Evolutionary conservation across 768 basidiomycete species (phyloP).

Genomic region (Leccinellum luteum): DNA sequence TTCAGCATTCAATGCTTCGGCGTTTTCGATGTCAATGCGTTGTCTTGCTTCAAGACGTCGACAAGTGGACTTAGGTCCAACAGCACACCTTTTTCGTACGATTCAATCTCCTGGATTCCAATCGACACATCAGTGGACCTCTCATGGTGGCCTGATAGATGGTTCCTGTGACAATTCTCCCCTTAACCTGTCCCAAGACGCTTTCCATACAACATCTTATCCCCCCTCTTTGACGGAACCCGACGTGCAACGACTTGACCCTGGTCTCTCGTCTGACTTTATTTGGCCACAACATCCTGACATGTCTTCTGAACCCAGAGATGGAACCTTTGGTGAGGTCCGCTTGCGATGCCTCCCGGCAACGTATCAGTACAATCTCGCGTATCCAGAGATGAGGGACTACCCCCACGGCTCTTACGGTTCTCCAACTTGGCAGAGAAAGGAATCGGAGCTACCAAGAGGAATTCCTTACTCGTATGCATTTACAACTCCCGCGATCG

Average conservation of each 20-base stretch:
- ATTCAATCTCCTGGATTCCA: constrained; percentile 15
- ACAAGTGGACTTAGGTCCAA: constrained; percentile 20
- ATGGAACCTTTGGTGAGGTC: constrained; percentile 7
- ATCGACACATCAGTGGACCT: constrained; percentile 12
- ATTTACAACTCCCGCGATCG: constrained; percentile 2
- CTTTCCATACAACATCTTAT: constrained; percentile 24
- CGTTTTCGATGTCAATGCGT: constrained; percentile 31
- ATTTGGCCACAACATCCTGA: constrained; percentile 20
- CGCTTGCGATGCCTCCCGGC: constrained; percentile 6
- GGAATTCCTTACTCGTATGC: constrained; percentile 6
- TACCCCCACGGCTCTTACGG: constrained; percentile 2
- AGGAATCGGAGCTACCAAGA: constrained; percentile 12
- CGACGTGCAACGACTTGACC: constrained; percentile 11
- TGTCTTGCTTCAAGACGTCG: constrained; percentile 31
- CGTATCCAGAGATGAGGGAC: constrained; percentile 5
- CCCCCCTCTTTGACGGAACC: constrained; percentile 24
- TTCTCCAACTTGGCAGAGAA: constrained; percentile 9
- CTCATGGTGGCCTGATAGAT: constrained; percentile 11
- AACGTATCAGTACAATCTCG: constrained; percentile 4
- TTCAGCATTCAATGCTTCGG: constrained; percentile 13
- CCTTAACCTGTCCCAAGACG: constrained; percentile 29
- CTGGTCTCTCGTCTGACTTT: constrained; percentile 9
- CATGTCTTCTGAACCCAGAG: constrained; percentile 4
- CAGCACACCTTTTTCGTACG: constrained; percentile 7
- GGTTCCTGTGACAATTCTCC: constrained; percentile 7